phyloP scores from a whole-genome alignment of 192 early-diverging fungal species.

The Linnemannia hyalina region DNA sequence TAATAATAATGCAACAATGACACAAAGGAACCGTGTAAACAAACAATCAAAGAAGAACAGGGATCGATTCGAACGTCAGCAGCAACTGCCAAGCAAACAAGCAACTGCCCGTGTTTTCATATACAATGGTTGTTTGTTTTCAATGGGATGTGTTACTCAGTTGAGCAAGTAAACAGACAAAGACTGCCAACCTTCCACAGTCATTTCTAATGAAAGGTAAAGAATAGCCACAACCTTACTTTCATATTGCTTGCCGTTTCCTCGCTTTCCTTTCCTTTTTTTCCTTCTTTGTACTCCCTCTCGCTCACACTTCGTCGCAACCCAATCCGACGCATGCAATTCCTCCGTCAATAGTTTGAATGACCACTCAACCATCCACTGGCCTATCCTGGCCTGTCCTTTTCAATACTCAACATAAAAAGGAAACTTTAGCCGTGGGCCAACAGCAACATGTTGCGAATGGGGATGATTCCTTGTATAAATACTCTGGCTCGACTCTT shows the following conservation, averaged over 20 bases:
- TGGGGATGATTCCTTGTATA: background rate
- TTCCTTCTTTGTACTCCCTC: background rate
- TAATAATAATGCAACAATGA: background rate
- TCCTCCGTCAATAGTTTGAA: background rate
- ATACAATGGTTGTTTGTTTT: background rate
- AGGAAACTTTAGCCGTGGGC: background rate
- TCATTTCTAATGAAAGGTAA: background rate
- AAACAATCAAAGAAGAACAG: background rate
- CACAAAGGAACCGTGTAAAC: background rate
- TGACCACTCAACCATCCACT: background rate
- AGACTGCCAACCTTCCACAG: background rate
- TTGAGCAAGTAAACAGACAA: background rate
- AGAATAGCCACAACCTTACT: slow-evolving; percentile 1
- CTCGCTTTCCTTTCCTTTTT: background rate
- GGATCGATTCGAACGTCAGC: background rate
- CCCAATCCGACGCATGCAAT: slow-evolving; percentile 5
- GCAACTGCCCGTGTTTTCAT: slow-evolving; percentile 5
- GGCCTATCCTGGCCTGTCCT: background rate
- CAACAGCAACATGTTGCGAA: background rate
- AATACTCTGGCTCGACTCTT: slow-evolving; percentile 8
- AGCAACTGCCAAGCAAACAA: background rate
- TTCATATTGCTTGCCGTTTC: background rate
- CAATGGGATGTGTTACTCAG: background rate
- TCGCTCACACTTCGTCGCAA: background rate
- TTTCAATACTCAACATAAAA: background rate